These are phyloP conservation scores for Trichophyton equinum DNA, from an alignment of 2,329 filamentous ascomycete species.

Conservation along the genomic window DNA sequence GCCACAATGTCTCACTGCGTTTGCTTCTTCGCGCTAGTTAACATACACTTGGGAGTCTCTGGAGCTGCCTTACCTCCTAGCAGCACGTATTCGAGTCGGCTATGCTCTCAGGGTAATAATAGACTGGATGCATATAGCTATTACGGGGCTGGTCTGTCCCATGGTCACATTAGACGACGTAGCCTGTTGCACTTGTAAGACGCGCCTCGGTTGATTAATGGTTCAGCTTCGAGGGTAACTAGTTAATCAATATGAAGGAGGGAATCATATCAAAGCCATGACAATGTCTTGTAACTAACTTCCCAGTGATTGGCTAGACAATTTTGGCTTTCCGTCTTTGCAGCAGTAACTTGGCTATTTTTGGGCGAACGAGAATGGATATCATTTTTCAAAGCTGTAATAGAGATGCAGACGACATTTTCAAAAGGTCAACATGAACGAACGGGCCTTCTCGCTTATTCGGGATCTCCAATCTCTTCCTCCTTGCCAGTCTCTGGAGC, in stretches of 20 bases:
- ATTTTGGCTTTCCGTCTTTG: neutral
- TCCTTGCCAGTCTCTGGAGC: conserved; percentile 12
- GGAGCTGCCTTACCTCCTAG: too few relatives aligned
- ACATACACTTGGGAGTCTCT: neutral
- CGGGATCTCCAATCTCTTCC: conserved; percentile 24
- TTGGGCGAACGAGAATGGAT: neutral
- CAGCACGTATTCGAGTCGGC: neutral
- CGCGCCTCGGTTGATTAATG: neutral
- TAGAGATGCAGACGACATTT: neutral
- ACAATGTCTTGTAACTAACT: neutral
- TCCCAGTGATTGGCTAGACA: neutral
- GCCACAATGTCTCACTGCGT: neutral
- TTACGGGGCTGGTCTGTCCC: neutral
- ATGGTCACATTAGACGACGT: neutral
- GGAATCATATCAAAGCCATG: neutral
- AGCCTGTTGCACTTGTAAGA: neutral
- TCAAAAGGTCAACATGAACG: neutral
- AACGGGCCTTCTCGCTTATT: conserved; percentile 15
- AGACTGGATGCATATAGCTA: neutral
- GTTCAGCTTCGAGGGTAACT: neutral
- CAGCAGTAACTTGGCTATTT: neutral
- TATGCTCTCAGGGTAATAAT: neutral
- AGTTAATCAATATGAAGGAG: neutral
- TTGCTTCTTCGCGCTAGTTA: neutral
- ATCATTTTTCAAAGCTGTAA: neutral